Percentiles rank a stretch among this genome's conserved stretches.
These are phyloP conservation scores for Agaricales sp. DNA, from an alignment of 1,284 basidiomycete genomes.

Conservation along the genomic window DNA sequence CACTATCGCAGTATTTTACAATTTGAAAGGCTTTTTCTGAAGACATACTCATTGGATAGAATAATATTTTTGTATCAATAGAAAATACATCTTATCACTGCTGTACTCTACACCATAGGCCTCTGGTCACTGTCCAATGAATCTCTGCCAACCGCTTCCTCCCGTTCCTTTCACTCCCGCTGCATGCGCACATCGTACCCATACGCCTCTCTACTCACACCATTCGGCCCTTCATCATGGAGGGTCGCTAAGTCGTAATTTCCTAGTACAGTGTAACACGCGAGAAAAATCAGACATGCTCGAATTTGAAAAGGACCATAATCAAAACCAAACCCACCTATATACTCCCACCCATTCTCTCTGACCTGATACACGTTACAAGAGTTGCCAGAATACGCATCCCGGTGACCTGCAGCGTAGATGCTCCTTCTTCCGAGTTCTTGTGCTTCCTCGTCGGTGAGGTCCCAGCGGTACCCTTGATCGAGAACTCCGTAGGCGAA, in stretches of 20 bases:
- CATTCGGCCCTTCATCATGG: constrained; percentile 80
- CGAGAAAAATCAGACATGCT: constrained; percentile 1
- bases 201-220: no score
- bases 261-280: constrained; percentile 35
- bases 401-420: constrained; percentile 94
- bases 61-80: no score
- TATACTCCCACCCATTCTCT: constrained; percentile 89
- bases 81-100: no score
- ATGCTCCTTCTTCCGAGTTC: constrained; percentile 93
- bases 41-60: no score
- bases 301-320: neutral
- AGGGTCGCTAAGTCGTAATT: constrained; percentile 74
- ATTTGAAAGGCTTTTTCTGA: no score
- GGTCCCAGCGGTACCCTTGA: constrained; percentile 92
- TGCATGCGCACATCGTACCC: constrained; percentile 64
- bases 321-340: constrained; percentile 49
- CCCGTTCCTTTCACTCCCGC: no score
- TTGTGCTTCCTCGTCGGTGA: constrained; percentile 89
- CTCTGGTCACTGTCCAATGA: no score
- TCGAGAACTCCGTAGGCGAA: constrained; percentile 99
- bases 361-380: constrained; percentile 95
- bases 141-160: no score
- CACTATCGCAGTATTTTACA: no score
- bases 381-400: constrained; percentile 96
- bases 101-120: no score